Conservation (phyloP, 768 basidiomycete species). For the Boletellus ananiceps region DNA sequence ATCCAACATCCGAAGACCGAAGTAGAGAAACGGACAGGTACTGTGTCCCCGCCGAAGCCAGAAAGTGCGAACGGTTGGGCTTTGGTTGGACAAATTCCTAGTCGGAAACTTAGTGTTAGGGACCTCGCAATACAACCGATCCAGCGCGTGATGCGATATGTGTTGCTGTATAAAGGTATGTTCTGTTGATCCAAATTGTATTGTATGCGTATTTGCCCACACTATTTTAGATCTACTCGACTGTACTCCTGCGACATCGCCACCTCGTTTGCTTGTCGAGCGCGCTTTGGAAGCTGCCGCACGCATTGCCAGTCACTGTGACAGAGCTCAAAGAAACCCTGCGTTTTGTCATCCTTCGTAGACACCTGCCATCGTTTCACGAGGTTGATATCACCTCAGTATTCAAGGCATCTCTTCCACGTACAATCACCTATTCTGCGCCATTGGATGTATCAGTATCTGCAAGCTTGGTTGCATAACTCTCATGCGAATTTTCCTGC, state of each 20-base stretch:
- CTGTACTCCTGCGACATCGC: slow-evolving; percentile 45
- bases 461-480: neutral
- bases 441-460: neutral
- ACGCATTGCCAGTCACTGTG: slow-evolving; percentile 58
- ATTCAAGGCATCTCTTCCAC: neutral
- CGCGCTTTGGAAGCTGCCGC: slow-evolving; percentile 52
- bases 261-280: slow-evolving; percentile 50
- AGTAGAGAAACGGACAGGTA: neutral
- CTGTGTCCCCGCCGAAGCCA: neutral
- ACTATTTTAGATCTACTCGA: slow-evolving; percentile 44
- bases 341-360: slow-evolving; percentile 35
- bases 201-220: slow-evolving; percentile 1
- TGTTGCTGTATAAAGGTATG: slow-evolving; percentile 55
- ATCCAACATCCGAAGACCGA: neutral
- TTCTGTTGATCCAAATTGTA: slow-evolving; percentile 1
- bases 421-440: neutral
- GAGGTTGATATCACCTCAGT: slow-evolving; percentile 2
- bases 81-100: slow-evolving; percentile 2
- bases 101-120: slow-evolving; percentile 35
- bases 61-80: neutral
- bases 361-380: neutral
- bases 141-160: slow-evolving; percentile 62
- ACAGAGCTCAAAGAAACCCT: slow-evolving; percentile 54
- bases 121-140: slow-evolving; percentile 62
- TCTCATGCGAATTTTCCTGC: slow-evolving; percentile 23